Percentiles rank a stretch among this genome's conserved stretches.
These are phyloP conservation scores for Puya raimondii DNA, from an alignment of 176 grass and related monocot species.

Conservation along the genomic window DNA sequence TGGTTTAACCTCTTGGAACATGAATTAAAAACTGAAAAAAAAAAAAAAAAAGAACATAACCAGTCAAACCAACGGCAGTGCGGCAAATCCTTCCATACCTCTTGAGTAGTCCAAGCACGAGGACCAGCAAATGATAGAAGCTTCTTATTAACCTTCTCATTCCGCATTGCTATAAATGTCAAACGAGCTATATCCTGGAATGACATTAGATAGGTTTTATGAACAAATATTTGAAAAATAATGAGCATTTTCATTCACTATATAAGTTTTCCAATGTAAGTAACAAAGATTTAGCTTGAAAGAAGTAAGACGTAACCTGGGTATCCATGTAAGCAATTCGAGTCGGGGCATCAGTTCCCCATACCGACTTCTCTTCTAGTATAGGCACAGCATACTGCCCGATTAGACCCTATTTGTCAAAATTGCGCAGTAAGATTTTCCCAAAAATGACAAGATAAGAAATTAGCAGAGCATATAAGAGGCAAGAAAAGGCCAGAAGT, in stretches of 20 bases:
- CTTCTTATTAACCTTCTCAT: slow-evolving; percentile 66
- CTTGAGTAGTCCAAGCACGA: slow-evolving; percentile 97
- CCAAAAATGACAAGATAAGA: not conserved
- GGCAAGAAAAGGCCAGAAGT: not conserved
- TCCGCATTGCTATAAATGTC: slow-evolving; percentile 87
- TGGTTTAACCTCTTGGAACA: too few species aligned
- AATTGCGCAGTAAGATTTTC: not conserved
- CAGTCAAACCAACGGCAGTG: slow-evolving; percentile 4
- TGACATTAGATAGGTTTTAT: slow-evolving; percentile 15
- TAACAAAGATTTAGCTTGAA: slow-evolving; percentile 4
- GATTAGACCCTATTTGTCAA: slow-evolving; percentile 61
- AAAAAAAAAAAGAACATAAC: slow-evolving; percentile 18
- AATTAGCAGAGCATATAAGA: not conserved
- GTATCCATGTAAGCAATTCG: slow-evolving; percentile 98
- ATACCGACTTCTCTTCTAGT: slow-evolving; percentile 97
- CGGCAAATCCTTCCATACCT: slow-evolving; percentile 41
- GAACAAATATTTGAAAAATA: not conserved
- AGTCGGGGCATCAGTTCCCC: slow-evolving; percentile 99
- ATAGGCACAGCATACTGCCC: slow-evolving; percentile 99
- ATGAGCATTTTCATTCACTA: not conserved
- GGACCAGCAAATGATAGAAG: slow-evolving; percentile 91
- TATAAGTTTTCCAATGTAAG: not conserved
- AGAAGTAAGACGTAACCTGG: slow-evolving; percentile 37
- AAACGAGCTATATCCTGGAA: slow-evolving; percentile 75
- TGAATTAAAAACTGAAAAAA: not conserved